These are phyloP conservation scores for Hypomyces rosellus DNA, from an alignment of 2,329 filamentous ascomycete genomes.

Conservation along the genomic window DNA sequence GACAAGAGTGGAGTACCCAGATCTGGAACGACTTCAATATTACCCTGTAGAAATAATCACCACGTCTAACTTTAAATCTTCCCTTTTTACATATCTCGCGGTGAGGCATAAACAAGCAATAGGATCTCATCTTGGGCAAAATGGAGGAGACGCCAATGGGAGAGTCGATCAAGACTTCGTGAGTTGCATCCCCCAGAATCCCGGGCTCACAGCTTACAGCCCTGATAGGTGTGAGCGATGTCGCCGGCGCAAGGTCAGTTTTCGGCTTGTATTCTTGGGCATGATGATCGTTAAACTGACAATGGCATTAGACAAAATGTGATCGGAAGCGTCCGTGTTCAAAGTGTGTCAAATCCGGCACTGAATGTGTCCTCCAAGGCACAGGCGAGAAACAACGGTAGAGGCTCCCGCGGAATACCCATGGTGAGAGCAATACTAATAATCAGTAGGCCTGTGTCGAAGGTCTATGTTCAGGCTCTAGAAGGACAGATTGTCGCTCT, in stretches of 20 bases:
- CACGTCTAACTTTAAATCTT: too few relatives aligned
- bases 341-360: constrained; percentile 38
- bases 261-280: neutral
- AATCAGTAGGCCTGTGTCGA: constrained; percentile 34
- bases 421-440: neutral
- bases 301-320: constrained; percentile 41
- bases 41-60: too few relatives aligned
- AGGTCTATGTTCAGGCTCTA: constrained; percentile 41
- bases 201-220: neutral
- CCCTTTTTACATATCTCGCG: too few relatives aligned
- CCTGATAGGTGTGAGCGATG: constrained; percentile 35
- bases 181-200: constrained; percentile 14
- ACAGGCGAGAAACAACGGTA: constrained; percentile 39
- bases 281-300: constrained; percentile 21
- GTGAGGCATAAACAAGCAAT: too few relatives aligned
- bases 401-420: neutral
- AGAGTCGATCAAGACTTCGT: constrained; percentile 32
- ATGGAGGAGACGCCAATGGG: constrained; percentile 31
- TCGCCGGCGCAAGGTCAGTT: constrained; percentile 35
- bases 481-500: constrained; percentile 41
- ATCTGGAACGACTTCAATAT: too few relatives aligned
- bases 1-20: too few relatives aligned
- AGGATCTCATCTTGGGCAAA: neutral
- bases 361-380: constrained; percentile 34
- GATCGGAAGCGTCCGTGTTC: constrained; percentile 45